Percentiles rank a stretch among this genome's conserved stretches.
These are phyloP conservation scores for Beauveria varroae DNA, from an alignment of 2,329 filamentous ascomycete genomes.

Conservation along the genomic window DNA sequence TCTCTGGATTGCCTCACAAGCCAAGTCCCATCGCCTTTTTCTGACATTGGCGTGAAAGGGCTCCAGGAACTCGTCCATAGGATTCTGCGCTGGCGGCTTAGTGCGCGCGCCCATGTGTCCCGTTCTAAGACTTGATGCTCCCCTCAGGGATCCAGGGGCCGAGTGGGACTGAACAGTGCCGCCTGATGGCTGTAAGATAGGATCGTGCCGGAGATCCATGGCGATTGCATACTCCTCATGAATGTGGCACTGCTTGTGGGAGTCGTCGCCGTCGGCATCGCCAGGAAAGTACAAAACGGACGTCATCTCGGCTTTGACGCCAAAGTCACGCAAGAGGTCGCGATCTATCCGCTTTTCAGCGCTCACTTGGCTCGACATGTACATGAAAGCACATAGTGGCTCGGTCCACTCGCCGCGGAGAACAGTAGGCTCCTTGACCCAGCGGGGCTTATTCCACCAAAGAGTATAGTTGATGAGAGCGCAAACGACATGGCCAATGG, in stretches of 20 bases:
- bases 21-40: neutral
- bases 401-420: slow-evolving; percentile 8
- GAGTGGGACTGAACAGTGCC: neutral
- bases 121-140: no score
- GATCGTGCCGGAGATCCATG: no score
- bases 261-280: neutral
- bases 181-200: neutral
- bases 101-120: no score
- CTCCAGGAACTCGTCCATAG: neutral
- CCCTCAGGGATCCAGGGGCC: no score
- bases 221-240: neutral
- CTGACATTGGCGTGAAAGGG: neutral
- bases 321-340: slow-evolving; percentile 11
- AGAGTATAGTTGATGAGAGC: slow-evolving; percentile 25
- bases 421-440: slow-evolving; percentile 11
- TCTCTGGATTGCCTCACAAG: neutral
- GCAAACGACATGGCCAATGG: slow-evolving; percentile 26
- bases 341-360: slow-evolving; percentile 5
- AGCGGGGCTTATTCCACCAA: slow-evolving; percentile 16
- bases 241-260: neutral
- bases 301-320: slow-evolving; percentile 9
- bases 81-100: neutral
- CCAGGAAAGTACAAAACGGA: neutral
- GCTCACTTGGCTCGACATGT: slow-evolving; percentile 11
- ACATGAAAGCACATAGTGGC: slow-evolving; percentile 11